These are phyloP conservation scores for Saccharomyces hybrid DNA, from an alignment of 1,139 yeast genomes.

Conservation along the genomic window DNA sequence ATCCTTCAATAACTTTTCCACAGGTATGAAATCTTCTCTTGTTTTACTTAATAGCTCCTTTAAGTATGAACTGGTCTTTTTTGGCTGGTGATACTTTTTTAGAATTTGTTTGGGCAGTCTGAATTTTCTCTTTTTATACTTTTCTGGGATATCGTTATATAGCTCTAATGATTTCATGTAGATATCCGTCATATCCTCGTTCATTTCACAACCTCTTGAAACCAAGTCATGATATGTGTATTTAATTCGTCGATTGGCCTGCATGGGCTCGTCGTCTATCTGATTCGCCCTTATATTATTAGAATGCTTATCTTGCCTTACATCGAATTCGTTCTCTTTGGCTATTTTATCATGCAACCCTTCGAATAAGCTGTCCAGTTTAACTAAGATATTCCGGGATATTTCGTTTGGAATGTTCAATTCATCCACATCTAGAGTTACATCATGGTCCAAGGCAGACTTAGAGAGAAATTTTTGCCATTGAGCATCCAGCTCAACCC, in stretches of 20 bases:
- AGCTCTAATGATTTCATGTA: slow-evolving; percentile 29
- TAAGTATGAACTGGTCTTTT: slow-evolving; percentile 5
- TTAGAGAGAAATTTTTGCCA: slow-evolving; percentile 24
- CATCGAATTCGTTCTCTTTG: slow-evolving; percentile 15
- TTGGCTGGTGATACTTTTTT: slow-evolving; percentile 15
- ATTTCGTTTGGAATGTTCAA: slow-evolving; percentile 19
- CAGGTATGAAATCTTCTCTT: slow-evolving; percentile 13
- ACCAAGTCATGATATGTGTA: slow-evolving; percentile 27
- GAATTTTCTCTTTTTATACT: slow-evolving; percentile 16
- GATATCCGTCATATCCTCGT: slow-evolving; percentile 25
- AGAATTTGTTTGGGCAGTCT: slow-evolving; percentile 21
- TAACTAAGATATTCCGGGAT: slow-evolving; percentile 15
- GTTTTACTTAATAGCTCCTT: slow-evolving; percentile 8
- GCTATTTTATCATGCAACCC: slow-evolving; percentile 26
- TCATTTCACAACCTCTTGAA: slow-evolving; percentile 27
- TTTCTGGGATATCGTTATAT: slow-evolving; percentile 26
- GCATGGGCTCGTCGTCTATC: slow-evolving; percentile 10
- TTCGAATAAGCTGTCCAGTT: slow-evolving; percentile 24
- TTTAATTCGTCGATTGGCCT: slow-evolving; percentile 14
- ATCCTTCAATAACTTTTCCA: slow-evolving; percentile 17
- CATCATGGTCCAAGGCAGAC: slow-evolving; percentile 12
- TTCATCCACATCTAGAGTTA: slow-evolving; percentile 23
- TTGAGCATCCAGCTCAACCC: slow-evolving; percentile 22
- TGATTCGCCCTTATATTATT: slow-evolving; percentile 11
- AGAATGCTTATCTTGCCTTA: slow-evolving; percentile 14